Evolutionary conservation across 176 grass and related monocot genomes (phyloP), one percentile per base, ranked within the genome.

Genomic region (Carex littledalei): DNA sequence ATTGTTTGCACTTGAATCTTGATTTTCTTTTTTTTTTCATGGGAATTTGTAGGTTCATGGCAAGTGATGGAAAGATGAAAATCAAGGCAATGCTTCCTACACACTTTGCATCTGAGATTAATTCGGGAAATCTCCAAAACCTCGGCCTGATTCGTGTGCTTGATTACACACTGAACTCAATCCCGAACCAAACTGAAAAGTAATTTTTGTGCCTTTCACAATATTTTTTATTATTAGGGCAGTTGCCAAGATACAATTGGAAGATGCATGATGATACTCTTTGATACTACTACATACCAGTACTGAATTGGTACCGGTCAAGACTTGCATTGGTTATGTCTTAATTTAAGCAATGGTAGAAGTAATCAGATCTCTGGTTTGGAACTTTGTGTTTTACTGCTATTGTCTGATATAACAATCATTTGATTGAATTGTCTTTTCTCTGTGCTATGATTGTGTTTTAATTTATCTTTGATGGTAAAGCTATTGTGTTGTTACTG

Each of bases 41-140:
- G 35, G 34, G 3, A 84, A 81, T 86, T 76, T 85, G 58, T 88
- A 99, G 96, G 80, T 95, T 95, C 73, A 87, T 71, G 91, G 93
- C 93, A n/a, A 95, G 72, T 84, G 96, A 99, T 76, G 96, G 96
- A 69, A 83, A 86, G 18, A 85, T 61, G 29, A 99, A 92, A 89
- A 78, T 99, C 60, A 99, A 95, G 78, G 88, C 90, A 56, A 99
- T 99, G 84, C 87, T 99, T 60, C 90, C 93, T 29, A 90, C 88
- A 24, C 71, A 87, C 58, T 92, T 95, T 75, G 85, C 84, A 57
- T 6, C 88, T 13, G 87, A 94, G 84, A 84, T 99, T n/a, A 87
- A 76, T 78, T 92, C 93, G 1, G 96, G 96, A 71, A 95, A 88
- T 9, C 81, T 99, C 21, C 90, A 92, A 59, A 99, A 99, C 72